Base-by-base conservation (phyloP, 1,284 basidiomycete species). In the Stygiomarasmius scandens region DNA sequence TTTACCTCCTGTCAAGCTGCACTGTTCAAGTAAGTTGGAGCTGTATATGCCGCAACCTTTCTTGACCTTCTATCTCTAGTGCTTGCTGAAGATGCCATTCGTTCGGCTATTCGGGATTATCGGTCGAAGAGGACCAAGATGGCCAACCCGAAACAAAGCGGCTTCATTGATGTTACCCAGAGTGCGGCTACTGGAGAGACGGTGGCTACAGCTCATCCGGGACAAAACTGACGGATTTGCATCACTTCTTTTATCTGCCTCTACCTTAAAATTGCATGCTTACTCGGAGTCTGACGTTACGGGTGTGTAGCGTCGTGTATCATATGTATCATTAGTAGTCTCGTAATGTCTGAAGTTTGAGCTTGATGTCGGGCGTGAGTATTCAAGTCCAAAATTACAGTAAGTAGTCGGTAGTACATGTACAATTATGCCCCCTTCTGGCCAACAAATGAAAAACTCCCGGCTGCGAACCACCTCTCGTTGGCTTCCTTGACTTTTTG, bases 51-150 rank as follows among this genome's bases (percentile, higher is more conserved):
- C 43, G 45, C 52, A 22, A 46, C 49, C 51, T 43, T 38, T 29
- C 25, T 62, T 54, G 19, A 53, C 56, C 54, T 53, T 60, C 32
- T 19, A 32, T 52, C 48, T 22, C 10, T 76, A 86, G 93, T 99
- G 90, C 79, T 98, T 60, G 96, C 96, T 32, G 97, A 99, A 76
- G 97, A 99, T 72, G 97, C 97, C 51, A 99, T 99, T 75, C 89
- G 89, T 59, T 95, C 93, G 24, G 94, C 94, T 44, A 96, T 98
- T 73, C 90, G 93, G 65, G 91, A 98, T 72, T 98, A 96, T 77
- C 84, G 86, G 68, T 82, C 82, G 60, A 96, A 96, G 78, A 87
- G 92, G 58, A 76, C 75, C 61, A 80, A 75, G 46, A 56, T 82
- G 55, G 61, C 77, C 27, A 80, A 83, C 53, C 75, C 81, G 11